Conservation (phyloP, 805 yeast genomes). For the Myxozyma udenii region DNA sequence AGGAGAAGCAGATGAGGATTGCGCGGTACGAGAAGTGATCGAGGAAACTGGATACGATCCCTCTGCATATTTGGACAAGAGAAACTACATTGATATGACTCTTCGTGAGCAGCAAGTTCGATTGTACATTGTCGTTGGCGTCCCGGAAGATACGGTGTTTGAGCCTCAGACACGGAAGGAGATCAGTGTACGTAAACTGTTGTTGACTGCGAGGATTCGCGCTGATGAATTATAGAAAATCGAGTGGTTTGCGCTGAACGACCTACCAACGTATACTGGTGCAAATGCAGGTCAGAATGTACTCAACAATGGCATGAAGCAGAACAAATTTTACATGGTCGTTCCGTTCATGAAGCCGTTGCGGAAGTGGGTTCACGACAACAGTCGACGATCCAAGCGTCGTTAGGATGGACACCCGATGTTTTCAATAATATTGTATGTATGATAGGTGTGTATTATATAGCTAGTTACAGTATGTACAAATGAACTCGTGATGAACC, state of each 20-base stretch:
- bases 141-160: slow-evolving; percentile 73
- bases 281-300: slow-evolving; percentile 6
- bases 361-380: slow-evolving; percentile 35
- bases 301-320: slow-evolving; percentile 4
- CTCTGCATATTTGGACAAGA: slow-evolving; percentile 59
- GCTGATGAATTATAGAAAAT: slow-evolving; percentile 28
- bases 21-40: slow-evolving; percentile 86
- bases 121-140: slow-evolving; percentile 70
- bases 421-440: too few species aligned
- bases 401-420: not conserved
- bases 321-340: slow-evolving; percentile 38
- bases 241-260: slow-evolving; percentile 34
- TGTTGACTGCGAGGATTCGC: too few species aligned
- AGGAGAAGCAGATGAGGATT: slow-evolving; percentile 80
- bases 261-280: slow-evolving; percentile 37
- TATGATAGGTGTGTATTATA: too few species aligned
- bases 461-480: too few species aligned
- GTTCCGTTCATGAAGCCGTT: slow-evolving; percentile 41
- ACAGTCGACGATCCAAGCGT: slow-evolving; percentile 4
- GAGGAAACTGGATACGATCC: slow-evolving; percentile 95
- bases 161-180: slow-evolving; percentile 84
- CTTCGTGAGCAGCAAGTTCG: slow-evolving; percentile 80
- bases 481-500: too few species aligned
- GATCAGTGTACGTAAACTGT: slow-evolving; percentile 61
- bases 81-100: slow-evolving; percentile 76